Conservation (phyloP, 78 protist genomes). For the Planoprotostelium fungivorum region DNA sequence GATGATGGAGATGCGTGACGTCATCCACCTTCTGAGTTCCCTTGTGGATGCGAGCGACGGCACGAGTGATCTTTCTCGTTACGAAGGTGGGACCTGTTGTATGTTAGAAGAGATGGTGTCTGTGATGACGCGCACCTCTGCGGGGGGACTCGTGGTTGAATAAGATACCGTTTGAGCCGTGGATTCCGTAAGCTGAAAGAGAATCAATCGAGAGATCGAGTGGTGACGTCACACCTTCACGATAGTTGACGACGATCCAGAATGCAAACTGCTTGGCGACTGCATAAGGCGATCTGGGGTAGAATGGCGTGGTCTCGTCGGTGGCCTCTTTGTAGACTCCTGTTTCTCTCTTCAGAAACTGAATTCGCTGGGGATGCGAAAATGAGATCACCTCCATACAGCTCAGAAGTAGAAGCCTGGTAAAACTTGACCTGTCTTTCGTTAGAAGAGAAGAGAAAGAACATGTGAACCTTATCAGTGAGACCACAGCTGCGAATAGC, state of each 20-base stretch:
- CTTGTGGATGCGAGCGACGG: constrained; percentile 75
- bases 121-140: constrained; percentile 9
- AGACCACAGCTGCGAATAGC: constrained; percentile 86
- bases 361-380: neutral
- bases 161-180: constrained; percentile 88
- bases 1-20: neutral
- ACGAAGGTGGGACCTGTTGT: constrained; percentile 86
- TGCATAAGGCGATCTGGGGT: constrained; percentile 92
- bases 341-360: neutral
- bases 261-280: constrained; percentile 91
- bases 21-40: constrained; percentile 17
- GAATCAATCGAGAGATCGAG: no score
- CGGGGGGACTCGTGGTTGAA: constrained; percentile 90
- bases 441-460: no score
- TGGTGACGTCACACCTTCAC: no score
- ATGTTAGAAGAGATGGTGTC: constrained; percentile 7
- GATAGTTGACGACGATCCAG: constrained; percentile 92
- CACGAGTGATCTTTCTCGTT: constrained; percentile 91
- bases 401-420: constrained; percentile 9
- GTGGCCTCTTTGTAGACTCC: neutral
- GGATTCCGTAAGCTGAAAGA: constrained; percentile 86
- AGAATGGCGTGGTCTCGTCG: constrained; percentile 91
- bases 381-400: neutral
- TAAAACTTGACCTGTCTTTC: neutral
- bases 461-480: neutral